phyloP scores from a whole-genome alignment of 2,329 filamentous ascomycete genomes.

The Fusarium xylarioides region DNA sequence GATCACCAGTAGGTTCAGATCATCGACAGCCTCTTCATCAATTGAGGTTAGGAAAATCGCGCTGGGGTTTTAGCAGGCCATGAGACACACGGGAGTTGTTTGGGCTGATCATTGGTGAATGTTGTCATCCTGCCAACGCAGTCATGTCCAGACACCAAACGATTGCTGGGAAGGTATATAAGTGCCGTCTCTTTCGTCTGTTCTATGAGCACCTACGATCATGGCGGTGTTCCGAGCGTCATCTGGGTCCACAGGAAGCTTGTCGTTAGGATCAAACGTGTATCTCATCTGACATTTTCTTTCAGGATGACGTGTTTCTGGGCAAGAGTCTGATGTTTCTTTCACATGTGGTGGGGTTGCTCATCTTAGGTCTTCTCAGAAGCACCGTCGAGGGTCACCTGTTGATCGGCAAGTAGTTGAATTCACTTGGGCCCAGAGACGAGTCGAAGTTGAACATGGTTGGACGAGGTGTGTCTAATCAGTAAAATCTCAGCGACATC shows the following conservation, averaged over 20 bases:
- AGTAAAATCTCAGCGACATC: too few relatives aligned
- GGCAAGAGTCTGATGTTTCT: neutral
- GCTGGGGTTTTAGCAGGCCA: rapidly evolving
- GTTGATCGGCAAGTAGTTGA: neutral
- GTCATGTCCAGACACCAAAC: neutral
- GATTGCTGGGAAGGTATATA: too few relatives aligned
- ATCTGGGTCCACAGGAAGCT: neutral
- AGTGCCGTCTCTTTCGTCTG: neutral
- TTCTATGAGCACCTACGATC: rapidly evolving
- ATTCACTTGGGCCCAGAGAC: neutral
- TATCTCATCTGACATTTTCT: too few relatives aligned
- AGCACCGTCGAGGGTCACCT: neutral
- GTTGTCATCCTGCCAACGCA: neutral
- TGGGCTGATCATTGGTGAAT: neutral
- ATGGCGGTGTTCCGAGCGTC: rapidly evolving
- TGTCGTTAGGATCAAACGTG: neutral
- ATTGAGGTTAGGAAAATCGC: too few relatives aligned
- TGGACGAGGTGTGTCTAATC: neutral
- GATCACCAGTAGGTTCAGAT: rapidly evolving
- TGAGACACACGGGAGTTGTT: neutral
- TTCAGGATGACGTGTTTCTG: too few relatives aligned
- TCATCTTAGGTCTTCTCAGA: neutral
- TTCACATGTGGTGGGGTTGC: too few relatives aligned
- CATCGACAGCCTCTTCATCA: too few relatives aligned
- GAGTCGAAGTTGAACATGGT: neutral